Evolutionary conservation across 495 filamentous ascomycete species (phyloP).

Genomic region (Penicillium verhagenii): DNA sequence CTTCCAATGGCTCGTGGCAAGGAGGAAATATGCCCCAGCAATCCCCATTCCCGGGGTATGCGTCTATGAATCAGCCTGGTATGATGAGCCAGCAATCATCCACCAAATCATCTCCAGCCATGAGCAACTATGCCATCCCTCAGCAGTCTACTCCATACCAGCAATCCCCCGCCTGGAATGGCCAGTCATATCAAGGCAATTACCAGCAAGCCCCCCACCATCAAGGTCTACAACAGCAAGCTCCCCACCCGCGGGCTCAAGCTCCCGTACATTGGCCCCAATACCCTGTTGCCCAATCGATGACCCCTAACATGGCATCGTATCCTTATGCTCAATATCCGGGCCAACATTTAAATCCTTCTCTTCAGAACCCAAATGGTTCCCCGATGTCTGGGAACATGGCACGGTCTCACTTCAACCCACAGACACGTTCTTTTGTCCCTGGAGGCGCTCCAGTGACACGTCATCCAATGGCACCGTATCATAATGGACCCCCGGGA

Average conservation of each 20-base stretch:
- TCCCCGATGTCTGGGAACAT: slow-evolving; percentile 82
- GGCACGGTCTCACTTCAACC: slow-evolving; percentile 83
- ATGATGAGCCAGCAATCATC: slow-evolving; percentile 39
- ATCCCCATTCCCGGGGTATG: slow-evolving; percentile 39
- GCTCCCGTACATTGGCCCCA: slow-evolving; percentile 38
- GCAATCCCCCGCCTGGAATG: too few relatives aligned
- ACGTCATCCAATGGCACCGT: slow-evolving; percentile 34
- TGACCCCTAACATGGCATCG: slow-evolving; percentile 47
- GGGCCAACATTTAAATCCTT: slow-evolving; percentile 61
- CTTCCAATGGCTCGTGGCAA: slow-evolving; percentile 40
- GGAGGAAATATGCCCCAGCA: slow-evolving; percentile 36
- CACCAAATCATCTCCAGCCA: slow-evolving; percentile 41
- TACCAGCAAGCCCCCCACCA: too few relatives aligned
- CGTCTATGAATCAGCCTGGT: slow-evolving; percentile 40
- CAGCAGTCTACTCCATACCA: slow-evolving; percentile 34
- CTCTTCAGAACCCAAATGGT: slow-evolving; percentile 57
- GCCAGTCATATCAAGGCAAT: neutral
- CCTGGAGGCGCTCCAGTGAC: slow-evolving; percentile 47
- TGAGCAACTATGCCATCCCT: slow-evolving; percentile 41
- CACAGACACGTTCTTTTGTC: slow-evolving; percentile 86
- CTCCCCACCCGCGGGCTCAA: slow-evolving; percentile 33
- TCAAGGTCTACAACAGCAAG: slow-evolving; percentile 7
- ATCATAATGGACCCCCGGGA: slow-evolving; percentile 24
- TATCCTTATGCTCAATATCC: slow-evolving; percentile 80
- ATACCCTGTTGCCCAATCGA: slow-evolving; percentile 30